A percentile compares a stretch with the other conserved stretches of the same genome.
phyloP scores from a whole-genome alignment of 306 rosid species.

The Herpetospermum pedunculosum region DNA sequence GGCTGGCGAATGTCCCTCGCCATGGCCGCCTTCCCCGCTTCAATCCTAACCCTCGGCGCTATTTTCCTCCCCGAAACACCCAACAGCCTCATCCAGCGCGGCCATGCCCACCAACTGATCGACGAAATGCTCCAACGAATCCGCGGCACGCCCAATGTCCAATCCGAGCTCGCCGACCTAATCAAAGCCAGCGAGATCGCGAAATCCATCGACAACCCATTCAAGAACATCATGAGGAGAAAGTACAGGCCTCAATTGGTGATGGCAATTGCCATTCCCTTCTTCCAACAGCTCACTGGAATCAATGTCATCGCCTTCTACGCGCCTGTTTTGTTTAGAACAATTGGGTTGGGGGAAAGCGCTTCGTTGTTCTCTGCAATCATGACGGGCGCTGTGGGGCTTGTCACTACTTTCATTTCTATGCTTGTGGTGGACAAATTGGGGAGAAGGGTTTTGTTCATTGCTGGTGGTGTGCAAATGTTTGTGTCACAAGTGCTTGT shows the following conservation, averaged over 20 bases:
- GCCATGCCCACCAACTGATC: constrained; percentile 12
- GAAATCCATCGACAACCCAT: constrained; percentile 32
- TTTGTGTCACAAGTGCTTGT: constrained; percentile 32
- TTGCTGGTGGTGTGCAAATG: constrained; percentile 53
- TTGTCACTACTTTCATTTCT: constrained; percentile 36
- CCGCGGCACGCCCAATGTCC: constrained; percentile 39
- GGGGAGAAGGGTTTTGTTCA: constrained; percentile 45
- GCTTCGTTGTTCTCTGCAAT: constrained; percentile 40
- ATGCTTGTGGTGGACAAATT: constrained; percentile 57
- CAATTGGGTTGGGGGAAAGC: constrained; percentile 51
- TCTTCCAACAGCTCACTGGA: constrained; percentile 63
- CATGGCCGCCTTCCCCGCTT: constrained; percentile 65
- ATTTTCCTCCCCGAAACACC: constrained; percentile 82
- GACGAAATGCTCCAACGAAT: constrained; percentile 24
- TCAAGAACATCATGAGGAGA: constrained; percentile 30
- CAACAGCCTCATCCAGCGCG: constrained; percentile 30
- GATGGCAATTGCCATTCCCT: constrained; percentile 52
- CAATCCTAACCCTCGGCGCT: constrained; percentile 51
- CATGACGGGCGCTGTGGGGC: constrained; percentile 32
- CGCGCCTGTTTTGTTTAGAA: constrained; percentile 38
- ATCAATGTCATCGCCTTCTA: constrained; percentile 54
- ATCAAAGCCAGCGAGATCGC: constrained; percentile 28
- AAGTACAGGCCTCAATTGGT: constrained; percentile 54
- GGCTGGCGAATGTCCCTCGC: constrained; percentile 72
- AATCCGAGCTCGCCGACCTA: constrained; percentile 44